Conservation (phyloP, 2,329 filamentous ascomycete genomes). For the Penicillium sp. region DNA sequence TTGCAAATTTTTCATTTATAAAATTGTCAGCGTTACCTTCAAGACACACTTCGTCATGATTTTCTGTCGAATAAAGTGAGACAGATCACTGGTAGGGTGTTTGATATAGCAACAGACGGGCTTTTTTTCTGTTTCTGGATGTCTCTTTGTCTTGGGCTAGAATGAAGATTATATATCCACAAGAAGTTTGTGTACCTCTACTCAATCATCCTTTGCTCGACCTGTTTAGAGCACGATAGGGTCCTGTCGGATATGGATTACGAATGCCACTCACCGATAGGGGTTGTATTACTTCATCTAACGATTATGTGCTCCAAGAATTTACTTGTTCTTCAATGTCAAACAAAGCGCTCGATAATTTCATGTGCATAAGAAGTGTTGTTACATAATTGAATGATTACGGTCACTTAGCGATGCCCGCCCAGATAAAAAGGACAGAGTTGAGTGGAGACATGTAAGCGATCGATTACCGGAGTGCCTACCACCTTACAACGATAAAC, state of each 20-base stretch:
- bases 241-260: neutral
- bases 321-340: neutral
- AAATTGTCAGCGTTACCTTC: neutral
- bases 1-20: neutral
- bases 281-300: neutral
- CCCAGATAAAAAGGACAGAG: neutral
- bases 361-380: neutral
- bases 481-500: neutral
- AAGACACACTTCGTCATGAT: neutral
- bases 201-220: neutral
- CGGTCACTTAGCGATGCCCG: neutral
- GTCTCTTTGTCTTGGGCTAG: neutral
- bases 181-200: neutral
- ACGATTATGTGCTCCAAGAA: neutral
- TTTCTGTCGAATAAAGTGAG: neutral
- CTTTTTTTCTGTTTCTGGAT: too few species aligned
- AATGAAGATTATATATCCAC: neutral
- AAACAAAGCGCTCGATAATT: too few species aligned
- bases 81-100: neutral
- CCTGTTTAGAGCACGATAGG: too few species aligned
- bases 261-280: too few species aligned
- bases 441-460: neutral
- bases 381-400: conserved; percentile 1
- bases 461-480: neutral
- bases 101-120: neutral